Base-by-base conservation (phyloP, 176 grass and related monocot genomes). In the Paspalum notatum region DNA sequence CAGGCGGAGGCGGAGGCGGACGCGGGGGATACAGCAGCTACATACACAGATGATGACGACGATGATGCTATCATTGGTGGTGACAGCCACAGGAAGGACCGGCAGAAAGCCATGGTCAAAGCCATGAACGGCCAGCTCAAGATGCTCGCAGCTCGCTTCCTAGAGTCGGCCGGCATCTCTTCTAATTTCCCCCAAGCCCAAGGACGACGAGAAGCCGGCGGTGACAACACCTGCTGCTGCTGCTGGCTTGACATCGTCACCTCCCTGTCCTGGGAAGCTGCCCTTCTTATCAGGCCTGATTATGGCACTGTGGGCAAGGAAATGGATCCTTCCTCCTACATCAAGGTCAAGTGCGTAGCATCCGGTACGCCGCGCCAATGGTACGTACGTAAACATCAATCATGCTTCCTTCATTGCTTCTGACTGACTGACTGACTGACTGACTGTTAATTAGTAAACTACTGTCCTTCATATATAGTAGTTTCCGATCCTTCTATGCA, bases 261-360 rank as follows among this genome's bases (percentile, higher is more conserved):
- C 46, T 78, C 89, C 58, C 77, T 94, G 6, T 94, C 92, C 55
- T 92, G 89, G 92, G 77, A 94, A 76, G 92, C 87, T 20, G 92
- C 89, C 14, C 59, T 91, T 68, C 61, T 89, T 9, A 80, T 94
- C 76, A 89, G 87, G 83, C 86, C 92, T 10, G 84, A 94, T 10
- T 80, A 92, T 46, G 84, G 80, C 66, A 85, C 49, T 11, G 80
- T 57, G 9, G 92, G 92, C 6, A 85, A 74, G 32, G 89, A 91
- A 48, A 94, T 94, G 92, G 92, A 94, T 85, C 86, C 89, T 32
- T 86, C 18, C 1, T 84, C 87, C 3, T 89, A 94, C 48, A 38
- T 94, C 63, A 94, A 94, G 89, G 84, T 94, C 4, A 94, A 94
- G 87, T 87, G 89, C 52, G 11, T 94, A 1, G 86, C 92, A 7